A percentile compares a stretch with the other conserved stretches of the same genome.
These are phyloP conservation scores for Nothophaeocryptopus gaeumannii DNA, from an alignment of 2,329 filamentous ascomycete species.

Conservation along the genomic window DNA sequence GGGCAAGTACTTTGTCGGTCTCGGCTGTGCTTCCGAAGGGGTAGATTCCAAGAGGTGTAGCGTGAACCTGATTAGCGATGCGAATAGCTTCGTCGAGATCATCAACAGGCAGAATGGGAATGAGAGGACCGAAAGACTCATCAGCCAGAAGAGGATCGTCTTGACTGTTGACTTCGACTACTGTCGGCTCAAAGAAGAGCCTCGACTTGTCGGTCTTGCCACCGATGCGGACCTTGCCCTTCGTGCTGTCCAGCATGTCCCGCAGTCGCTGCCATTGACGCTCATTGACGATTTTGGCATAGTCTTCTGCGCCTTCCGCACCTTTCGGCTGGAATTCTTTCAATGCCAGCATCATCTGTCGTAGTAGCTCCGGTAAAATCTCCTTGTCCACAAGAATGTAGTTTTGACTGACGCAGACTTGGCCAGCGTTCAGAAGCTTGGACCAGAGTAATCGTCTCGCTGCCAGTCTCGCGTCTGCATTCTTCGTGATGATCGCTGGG, in stretches of 20 bases:
- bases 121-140: constrained; percentile 91
- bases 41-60: constrained; percentile 80
- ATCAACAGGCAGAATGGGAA: constrained; percentile 75
- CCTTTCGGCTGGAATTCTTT: constrained; percentile 82
- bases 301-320: constrained; percentile 73
- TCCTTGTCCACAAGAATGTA: constrained; percentile 81
- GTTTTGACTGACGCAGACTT: constrained; percentile 91
- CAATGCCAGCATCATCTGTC: constrained; percentile 66
- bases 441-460: constrained; percentile 84
- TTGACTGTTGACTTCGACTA: constrained; percentile 74
- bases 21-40: constrained; percentile 80
- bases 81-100: constrained; percentile 81
- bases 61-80: constrained; percentile 75
- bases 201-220: constrained; percentile 77
- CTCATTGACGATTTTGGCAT: constrained; percentile 75
- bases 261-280: constrained; percentile 79
- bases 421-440: constrained; percentile 81
- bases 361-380: constrained; percentile 62
- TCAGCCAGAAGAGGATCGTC: constrained; percentile 76
- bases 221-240: constrained; percentile 82
- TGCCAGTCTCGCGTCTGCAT: constrained; percentile 74
- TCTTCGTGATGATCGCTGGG: constrained; percentile 85
- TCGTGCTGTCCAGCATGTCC: constrained; percentile 80
- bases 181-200: constrained; percentile 85
- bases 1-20: constrained; percentile 59